Percentiles rank a stretch among this genome's conserved stretches.
These are phyloP conservation scores for Canna indica DNA, from an alignment of 176 grass and related monocot genomes.

Conservation along the genomic window DNA sequence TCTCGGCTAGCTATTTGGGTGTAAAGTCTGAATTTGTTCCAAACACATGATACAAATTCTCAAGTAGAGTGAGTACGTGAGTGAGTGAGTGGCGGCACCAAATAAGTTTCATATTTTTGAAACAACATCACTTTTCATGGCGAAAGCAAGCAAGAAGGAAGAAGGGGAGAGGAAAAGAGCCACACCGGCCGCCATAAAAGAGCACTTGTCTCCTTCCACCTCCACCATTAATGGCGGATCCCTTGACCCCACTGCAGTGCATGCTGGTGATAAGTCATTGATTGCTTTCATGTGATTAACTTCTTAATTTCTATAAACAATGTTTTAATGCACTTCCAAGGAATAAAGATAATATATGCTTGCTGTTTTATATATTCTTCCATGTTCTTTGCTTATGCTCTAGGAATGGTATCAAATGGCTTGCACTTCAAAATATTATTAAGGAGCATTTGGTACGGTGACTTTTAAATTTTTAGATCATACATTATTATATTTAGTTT, in stretches of 20 bases:
- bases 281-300: neutral
- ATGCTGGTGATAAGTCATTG: neutral
- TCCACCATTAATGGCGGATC: neutral
- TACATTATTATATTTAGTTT: no score
- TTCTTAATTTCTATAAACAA: neutral
- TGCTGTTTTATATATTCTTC: neutral
- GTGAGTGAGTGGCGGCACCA: neutral
- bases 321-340: neutral
- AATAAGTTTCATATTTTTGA: neutral
- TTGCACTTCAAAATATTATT: no score
- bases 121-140: neutral
- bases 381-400: neutral
- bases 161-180: neutral
- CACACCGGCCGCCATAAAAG: neutral
- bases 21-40: no score
- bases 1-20: no score
- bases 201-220: neutral
- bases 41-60: no score
- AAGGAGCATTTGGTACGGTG: no score
- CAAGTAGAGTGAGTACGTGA: neutral
- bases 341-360: neutral
- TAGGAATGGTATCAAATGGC: neutral
- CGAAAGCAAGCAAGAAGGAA: neutral
- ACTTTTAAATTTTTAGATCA: no score
- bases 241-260: neutral